Evolutionary conservation across 441 rosid genomes (phyloP).

Genomic region (Populus hybrid): DNA sequence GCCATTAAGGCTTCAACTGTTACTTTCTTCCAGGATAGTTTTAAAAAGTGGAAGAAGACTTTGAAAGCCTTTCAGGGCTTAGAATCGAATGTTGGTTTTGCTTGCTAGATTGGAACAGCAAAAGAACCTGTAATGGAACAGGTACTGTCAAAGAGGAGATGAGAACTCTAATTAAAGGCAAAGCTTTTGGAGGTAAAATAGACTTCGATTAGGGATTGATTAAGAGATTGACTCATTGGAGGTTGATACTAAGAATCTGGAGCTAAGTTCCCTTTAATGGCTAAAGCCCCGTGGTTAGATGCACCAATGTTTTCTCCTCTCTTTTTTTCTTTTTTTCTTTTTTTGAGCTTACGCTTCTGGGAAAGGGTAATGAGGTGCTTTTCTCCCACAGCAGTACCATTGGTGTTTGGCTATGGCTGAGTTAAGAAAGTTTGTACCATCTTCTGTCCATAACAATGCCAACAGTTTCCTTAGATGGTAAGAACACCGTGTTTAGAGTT

Average conservation of each 20-base stretch:
- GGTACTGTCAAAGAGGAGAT: constrained; percentile 21
- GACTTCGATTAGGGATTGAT: constrained; percentile 16
- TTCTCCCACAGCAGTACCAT: no score
- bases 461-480: no score
- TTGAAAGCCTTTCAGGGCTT: constrained; percentile 29
- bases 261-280: constrained; percentile 22
- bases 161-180: constrained; percentile 14
- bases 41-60: constrained; percentile 32
- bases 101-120: constrained; percentile 25
- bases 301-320: no score
- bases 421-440: no score
- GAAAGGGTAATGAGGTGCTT: no score
- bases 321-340: no score
- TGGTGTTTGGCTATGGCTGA: no score
- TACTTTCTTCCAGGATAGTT: constrained; percentile 16
- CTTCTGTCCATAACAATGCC: no score
- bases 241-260: background rate
- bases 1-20: constrained; percentile 36
- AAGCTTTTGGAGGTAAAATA: constrained; percentile 21
- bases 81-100: constrained; percentile 36
- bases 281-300: constrained; percentile 29
- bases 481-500: no score
- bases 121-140: constrained; percentile 23
- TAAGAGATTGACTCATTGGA: constrained; percentile 13
- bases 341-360: no score